These are phyloP conservation scores for Mucor lusitanicus DNA, from an alignment of 371 early-diverging fungal genomes.

Conservation along the genomic window DNA sequence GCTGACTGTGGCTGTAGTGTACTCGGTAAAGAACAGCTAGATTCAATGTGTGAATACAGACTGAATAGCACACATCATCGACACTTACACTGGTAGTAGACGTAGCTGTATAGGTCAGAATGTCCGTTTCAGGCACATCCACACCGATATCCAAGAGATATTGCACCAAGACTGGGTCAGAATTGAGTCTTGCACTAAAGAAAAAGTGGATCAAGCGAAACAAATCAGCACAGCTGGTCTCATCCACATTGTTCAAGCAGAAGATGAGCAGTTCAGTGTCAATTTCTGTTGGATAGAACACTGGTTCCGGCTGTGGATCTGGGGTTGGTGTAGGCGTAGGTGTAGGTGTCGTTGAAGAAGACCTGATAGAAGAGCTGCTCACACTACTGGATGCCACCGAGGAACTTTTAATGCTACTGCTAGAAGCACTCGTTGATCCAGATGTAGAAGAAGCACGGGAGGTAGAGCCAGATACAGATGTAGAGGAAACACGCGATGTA, in stretches of 20 bases:
- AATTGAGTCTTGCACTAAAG: slow-evolving; percentile 4
- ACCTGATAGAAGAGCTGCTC: background rate
- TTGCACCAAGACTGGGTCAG: background rate
- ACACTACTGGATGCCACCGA: background rate
- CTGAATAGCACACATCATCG: too few species aligned
- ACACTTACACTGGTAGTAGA: slow-evolving; percentile 6
- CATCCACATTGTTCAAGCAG: background rate
- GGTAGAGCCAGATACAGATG: too few species aligned
- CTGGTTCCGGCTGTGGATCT: background rate
- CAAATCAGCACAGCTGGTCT: slow-evolving; percentile 1
- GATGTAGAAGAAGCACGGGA: too few species aligned
- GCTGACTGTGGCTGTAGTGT: background rate
- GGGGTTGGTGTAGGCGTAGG: background rate
- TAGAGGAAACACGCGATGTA: too few species aligned
- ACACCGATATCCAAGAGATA: slow-evolving; percentile 4
- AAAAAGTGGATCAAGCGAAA: slow-evolving; percentile 6
- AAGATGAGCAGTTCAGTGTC: slow-evolving; percentile 7
- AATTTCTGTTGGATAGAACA: background rate
- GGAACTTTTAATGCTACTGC: too few species aligned
- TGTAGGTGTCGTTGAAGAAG: background rate
- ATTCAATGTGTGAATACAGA: background rate
- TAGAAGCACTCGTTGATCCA: too few species aligned
- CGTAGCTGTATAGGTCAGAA: background rate
- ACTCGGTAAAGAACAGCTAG: slow-evolving; percentile 3
- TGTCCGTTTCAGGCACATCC: background rate